Conservation (phyloP, 192 early-diverging fungal genomes). For the Backusella circina region DNA sequence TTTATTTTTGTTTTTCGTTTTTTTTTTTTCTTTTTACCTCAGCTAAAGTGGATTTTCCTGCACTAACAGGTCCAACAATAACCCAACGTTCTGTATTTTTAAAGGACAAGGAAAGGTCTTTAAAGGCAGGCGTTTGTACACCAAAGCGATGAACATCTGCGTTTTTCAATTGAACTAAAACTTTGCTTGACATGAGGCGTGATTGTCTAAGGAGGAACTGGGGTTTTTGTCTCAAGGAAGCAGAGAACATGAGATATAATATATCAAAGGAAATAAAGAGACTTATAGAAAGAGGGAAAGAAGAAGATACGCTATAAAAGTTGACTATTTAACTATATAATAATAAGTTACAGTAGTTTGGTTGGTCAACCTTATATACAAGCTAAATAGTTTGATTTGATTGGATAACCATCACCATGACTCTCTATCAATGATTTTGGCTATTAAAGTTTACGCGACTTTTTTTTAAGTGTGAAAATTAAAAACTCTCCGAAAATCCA, state of each 20-base stretch:
- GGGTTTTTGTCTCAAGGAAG: background rate
- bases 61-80: slow-evolving; percentile 35
- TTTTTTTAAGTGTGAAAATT: background rate
- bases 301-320: background rate
- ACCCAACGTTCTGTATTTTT: slow-evolving; percentile 21
- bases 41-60: slow-evolving; percentile 48
- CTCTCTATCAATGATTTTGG: background rate
- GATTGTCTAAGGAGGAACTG: background rate
- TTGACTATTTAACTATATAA: background rate
- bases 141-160: slow-evolving; percentile 27
- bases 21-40: slow-evolving; percentile 17
- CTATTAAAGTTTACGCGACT: background rate
- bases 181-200: background rate
- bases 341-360: background rate
- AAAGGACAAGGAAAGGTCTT: slow-evolving; percentile 31
- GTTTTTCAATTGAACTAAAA: slow-evolving; percentile 23
- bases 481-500: background rate
- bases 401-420: background rate
- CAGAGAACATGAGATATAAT: background rate
- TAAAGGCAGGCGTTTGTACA: slow-evolving; percentile 25
- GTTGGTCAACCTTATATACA: background rate
- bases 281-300: background rate
- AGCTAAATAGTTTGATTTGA: background rate
- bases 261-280: background rate
- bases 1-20: background rate